phyloP scores from a whole-genome alignment of 2,329 filamentous ascomycete genomes.

The Tolypocladium guangdongense region DNA sequence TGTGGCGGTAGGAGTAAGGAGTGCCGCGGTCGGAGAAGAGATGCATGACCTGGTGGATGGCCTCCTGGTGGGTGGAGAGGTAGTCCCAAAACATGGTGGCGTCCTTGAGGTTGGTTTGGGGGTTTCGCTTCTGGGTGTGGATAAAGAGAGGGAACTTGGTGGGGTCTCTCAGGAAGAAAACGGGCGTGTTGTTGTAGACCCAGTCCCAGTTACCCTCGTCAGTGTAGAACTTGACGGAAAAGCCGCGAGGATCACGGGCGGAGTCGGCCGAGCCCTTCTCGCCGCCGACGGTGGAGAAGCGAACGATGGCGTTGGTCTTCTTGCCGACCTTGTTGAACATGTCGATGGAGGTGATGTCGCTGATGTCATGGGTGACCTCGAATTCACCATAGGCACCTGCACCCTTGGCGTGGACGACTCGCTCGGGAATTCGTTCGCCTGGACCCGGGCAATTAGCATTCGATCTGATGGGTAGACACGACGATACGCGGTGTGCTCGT shows the following conservation, averaged over 20 bases:
- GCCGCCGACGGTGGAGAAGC: conserved; percentile 63
- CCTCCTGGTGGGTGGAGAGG: conserved; percentile 49
- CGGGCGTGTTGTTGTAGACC: conserved; percentile 66
- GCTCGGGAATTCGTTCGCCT: conserved; percentile 37
- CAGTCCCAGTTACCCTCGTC: conserved; percentile 63
- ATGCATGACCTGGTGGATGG: conserved; percentile 52
- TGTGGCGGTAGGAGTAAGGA: conserved; percentile 52
- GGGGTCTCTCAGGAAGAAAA: conserved; percentile 68
- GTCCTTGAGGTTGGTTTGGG: conserved; percentile 59
- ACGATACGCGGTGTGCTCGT: background rate
- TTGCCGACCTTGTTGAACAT: conserved; percentile 43
- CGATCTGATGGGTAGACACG: background rate
- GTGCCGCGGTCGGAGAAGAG: conserved; percentile 57
- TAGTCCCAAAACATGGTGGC: conserved; percentile 46
- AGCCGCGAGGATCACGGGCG: conserved; percentile 59
- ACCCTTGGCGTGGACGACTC: conserved; percentile 24
- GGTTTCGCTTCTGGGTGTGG: conserved; percentile 68
- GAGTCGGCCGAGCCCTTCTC: conserved; percentile 56
- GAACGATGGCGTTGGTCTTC: conserved; percentile 46
- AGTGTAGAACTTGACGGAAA: conserved; percentile 48
- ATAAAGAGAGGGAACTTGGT: conserved; percentile 67
- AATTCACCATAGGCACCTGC: conserved; percentile 44
- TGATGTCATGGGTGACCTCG: conserved; percentile 46
- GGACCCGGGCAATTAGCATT: background rate
- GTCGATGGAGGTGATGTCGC: conserved; percentile 41